Conservation (phyloP, 1,139 yeast genomes). For the Blastobotrys raffinosifermentans region DNA sequence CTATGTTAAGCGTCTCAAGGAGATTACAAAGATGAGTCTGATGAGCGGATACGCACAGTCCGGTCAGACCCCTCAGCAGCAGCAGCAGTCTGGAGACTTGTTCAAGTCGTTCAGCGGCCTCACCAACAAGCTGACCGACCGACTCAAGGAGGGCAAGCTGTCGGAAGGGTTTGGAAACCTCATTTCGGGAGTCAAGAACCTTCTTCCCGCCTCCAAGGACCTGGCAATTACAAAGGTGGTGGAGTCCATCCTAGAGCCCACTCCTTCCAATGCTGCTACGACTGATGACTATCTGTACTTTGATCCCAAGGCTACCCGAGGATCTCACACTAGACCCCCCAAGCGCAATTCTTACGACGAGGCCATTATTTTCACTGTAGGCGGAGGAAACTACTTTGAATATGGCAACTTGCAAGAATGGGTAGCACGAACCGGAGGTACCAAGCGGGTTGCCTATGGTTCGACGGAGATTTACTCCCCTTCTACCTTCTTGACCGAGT, state of each 20-base stretch:
- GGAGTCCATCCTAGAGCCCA: constrained; percentile 87
- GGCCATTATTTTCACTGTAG: constrained; percentile 84
- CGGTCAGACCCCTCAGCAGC: constrained; percentile 18
- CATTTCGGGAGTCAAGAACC: constrained; percentile 79
- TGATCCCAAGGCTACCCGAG: constrained; percentile 81
- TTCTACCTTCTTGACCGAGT: constrained; percentile 64
- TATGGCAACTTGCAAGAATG: constrained; percentile 92
- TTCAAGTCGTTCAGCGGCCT: constrained; percentile 73
- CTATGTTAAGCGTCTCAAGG: constrained; percentile 76
- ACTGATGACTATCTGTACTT: constrained; percentile 88
- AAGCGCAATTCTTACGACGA: constrained; percentile 76
- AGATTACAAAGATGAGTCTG: constrained; percentile 61
- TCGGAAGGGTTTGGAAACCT: constrained; percentile 90
- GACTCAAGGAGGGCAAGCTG: constrained; percentile 43
- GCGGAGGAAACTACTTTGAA: constrained; percentile 94
- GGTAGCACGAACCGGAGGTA: constrained; percentile 44
- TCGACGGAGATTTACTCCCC: constrained; percentile 81
- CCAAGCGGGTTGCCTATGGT: constrained; percentile 66
- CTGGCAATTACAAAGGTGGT: constrained; percentile 87
- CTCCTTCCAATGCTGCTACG: constrained; percentile 46
- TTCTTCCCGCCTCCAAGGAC: constrained; percentile 81
- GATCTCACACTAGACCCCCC: constrained; percentile 85
- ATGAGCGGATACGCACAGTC: constrained; percentile 28
- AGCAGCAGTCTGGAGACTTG: constrained; percentile 33
- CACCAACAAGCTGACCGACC: constrained; percentile 69